These are phyloP conservation scores for Vitis cinerea DNA, from an alignment of 164 flowering plant species.

Conservation along the genomic window DNA sequence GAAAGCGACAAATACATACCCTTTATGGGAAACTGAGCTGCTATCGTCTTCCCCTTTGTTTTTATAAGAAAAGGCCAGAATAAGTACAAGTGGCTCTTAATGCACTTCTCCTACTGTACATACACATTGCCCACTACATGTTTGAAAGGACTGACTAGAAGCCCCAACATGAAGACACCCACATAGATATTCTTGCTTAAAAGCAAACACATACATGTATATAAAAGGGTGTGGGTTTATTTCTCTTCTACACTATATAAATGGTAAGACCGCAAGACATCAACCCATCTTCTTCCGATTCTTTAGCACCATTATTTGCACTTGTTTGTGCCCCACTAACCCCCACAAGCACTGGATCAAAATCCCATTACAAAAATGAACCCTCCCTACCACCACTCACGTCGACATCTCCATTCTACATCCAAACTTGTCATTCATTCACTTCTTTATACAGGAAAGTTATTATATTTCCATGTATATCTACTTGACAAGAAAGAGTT, in stretches of 20 bases:
- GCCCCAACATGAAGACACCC: slow-evolving; percentile 32
- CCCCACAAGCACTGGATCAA: slow-evolving; percentile 6
- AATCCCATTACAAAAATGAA: slow-evolving; percentile 4
- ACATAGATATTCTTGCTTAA: slow-evolving; percentile 26
- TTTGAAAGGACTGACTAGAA: slow-evolving; percentile 11
- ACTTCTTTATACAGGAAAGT: background rate
- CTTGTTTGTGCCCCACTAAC: slow-evolving; percentile 20
- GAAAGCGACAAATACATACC: slow-evolving; percentile 1
- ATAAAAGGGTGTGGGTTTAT: no score
- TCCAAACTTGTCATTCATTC: slow-evolving; percentile 25
- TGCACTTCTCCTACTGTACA: slow-evolving; percentile 32
- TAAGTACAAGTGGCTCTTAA: slow-evolving; percentile 27
- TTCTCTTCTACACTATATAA: background rate
- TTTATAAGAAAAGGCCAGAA: slow-evolving; percentile 17
- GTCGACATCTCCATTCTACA: slow-evolving; percentile 7
- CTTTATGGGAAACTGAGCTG: slow-evolving; percentile 6
- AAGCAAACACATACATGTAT: background rate
- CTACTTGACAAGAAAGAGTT: slow-evolving; percentile 9
- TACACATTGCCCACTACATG: slow-evolving; percentile 24
- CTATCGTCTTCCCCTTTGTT: background rate
- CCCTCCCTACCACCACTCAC: slow-evolving; percentile 21
- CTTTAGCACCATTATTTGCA: slow-evolving; percentile 31
- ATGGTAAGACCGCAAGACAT: slow-evolving; percentile 15
- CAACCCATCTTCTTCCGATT: slow-evolving; percentile 14
- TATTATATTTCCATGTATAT: background rate